Conservation (phyloP, 441 rosid species). For the Populus hybrid region DNA sequence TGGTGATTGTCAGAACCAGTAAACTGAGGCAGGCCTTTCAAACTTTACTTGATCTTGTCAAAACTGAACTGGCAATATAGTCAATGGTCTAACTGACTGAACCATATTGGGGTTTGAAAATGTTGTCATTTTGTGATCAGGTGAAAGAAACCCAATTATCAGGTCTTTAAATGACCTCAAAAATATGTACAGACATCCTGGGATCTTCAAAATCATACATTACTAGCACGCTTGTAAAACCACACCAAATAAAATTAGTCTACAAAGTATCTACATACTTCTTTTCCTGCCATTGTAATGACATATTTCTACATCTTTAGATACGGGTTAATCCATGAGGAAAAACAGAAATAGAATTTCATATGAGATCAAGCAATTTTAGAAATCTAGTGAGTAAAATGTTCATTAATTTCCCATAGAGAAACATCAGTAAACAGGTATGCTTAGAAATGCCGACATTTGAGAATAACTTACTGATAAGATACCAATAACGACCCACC, state of each 20-base stretch:
- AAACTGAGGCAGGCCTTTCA: background rate
- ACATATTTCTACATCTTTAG: background rate
- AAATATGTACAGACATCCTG: background rate
- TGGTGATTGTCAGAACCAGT: background rate
- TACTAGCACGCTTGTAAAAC: background rate
- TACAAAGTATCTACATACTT: background rate
- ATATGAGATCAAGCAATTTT: background rate
- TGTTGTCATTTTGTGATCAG: background rate
- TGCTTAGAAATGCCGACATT: background rate
- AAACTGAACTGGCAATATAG: too few species aligned
- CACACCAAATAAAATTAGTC: background rate
- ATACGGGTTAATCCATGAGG: background rate
- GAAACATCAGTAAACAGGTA: background rate
- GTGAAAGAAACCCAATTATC: background rate
- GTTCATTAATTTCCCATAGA: background rate
- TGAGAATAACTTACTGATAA: constrained; percentile 6
- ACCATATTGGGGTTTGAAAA: background rate
- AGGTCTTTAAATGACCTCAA: background rate
- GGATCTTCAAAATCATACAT: background rate
- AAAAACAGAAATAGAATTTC: background rate
- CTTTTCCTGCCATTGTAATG: background rate
- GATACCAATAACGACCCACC: constrained; percentile 28
- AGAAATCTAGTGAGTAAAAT: background rate
- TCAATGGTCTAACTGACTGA: too few species aligned
- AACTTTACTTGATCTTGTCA: too few species aligned